Percentiles rank a stretch among this genome's conserved stretches.
Conservation (phyloP, 441 rosid genomes). For the Gossypium davidsonii region DNA sequence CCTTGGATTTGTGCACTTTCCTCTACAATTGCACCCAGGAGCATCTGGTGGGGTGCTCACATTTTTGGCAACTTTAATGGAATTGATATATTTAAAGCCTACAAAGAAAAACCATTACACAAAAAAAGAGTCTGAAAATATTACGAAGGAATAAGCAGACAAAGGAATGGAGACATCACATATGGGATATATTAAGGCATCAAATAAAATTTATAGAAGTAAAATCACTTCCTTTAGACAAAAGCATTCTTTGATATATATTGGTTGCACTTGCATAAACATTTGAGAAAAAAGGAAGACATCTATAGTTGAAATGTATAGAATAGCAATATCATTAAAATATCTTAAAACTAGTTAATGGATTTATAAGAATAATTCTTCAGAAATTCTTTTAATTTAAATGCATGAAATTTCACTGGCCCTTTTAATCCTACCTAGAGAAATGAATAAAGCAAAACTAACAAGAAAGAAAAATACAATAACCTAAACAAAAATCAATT, state of each 20-base stretch:
- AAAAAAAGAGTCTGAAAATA: background rate
- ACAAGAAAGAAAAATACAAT: background rate
- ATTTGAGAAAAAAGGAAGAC: background rate
- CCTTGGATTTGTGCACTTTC: slow-evolving; percentile 34
- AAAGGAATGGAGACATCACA: background rate
- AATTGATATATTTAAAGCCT: slow-evolving; percentile 43
- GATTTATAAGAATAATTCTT: background rate
- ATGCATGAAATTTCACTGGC: background rate
- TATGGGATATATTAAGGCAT: background rate
- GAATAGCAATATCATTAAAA: background rate
- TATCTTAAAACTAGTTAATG: background rate
- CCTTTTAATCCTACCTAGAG: background rate
- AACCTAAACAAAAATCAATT: background rate
- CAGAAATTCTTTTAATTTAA: background rate
- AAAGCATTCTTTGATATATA: background rate
- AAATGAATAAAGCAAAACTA: background rate
- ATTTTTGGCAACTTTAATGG: slow-evolving; percentile 29
- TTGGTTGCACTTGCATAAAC: background rate
- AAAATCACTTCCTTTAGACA: background rate
- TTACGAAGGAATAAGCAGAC: background rate
- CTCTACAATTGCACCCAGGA: slow-evolving; percentile 45
- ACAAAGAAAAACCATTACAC: slow-evolving; percentile 12
- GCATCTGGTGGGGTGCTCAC: slow-evolving; percentile 29
- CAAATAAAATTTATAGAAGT: background rate
- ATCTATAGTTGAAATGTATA: background rate